Conservation (phyloP, 1,139 yeast species). For the Hemisphaericaspora xylanilytica region DNA sequence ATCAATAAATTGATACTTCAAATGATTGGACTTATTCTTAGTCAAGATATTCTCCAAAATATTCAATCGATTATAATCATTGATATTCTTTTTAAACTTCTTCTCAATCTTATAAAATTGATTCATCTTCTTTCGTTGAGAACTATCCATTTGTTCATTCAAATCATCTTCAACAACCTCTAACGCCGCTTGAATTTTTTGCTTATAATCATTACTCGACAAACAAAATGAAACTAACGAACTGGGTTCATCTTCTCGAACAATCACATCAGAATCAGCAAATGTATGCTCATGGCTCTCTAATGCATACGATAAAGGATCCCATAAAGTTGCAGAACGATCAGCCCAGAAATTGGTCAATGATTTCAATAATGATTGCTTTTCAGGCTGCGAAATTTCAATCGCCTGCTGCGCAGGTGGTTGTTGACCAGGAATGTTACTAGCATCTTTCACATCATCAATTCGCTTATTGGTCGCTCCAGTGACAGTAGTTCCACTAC, state of each 20-base stretch:
- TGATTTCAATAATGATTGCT: slow-evolving; percentile 75
- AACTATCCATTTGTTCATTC: slow-evolving; percentile 19
- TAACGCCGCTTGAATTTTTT: slow-evolving; percentile 51
- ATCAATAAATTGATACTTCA: slow-evolving; percentile 88
- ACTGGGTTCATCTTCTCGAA: slow-evolving; percentile 95
- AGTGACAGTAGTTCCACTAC: slow-evolving; percentile 4
- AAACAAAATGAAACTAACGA: slow-evolving; percentile 91
- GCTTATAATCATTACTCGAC: slow-evolving; percentile 77
- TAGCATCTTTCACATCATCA: not conserved
- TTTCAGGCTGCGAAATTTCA: slow-evolving; percentile 45
- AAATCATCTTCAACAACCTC: slow-evolving; percentile 18
- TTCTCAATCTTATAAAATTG: slow-evolving; percentile 45
- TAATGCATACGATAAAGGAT: slow-evolving; percentile 82
- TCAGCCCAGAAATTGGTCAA: slow-evolving; percentile 96
- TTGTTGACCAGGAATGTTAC: not conserved
- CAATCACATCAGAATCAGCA: slow-evolving; percentile 90
- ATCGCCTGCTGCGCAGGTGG: slow-evolving; percentile 1
- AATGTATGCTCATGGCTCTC: slow-evolving; percentile 83
- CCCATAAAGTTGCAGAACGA: slow-evolving; percentile 94
- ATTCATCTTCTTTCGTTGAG: slow-evolving; percentile 33
- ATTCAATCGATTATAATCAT: slow-evolving; percentile 18
- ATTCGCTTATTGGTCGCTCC: not conserved
- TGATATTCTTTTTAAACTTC: slow-evolving; percentile 38
- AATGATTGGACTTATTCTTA: slow-evolving; percentile 82
- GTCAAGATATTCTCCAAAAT: slow-evolving; percentile 68